A percentile compares a stretch with the other conserved stretches of the same genome.
These are phyloP conservation scores for Myotisia sp. DNA, from an alignment of 2,329 filamentous ascomycete species.

Conservation along the genomic window DNA sequence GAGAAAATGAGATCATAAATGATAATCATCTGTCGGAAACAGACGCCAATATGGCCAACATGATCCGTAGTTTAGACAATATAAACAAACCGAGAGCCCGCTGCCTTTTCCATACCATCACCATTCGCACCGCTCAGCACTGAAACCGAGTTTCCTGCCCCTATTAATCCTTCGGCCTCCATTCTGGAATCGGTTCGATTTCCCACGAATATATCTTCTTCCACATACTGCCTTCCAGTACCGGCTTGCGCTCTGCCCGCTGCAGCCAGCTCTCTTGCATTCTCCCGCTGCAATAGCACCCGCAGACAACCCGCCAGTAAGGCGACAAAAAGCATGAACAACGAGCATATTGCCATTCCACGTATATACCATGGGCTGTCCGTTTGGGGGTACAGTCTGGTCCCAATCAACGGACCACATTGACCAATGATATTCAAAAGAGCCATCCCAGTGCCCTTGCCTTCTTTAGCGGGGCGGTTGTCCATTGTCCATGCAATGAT, in stretches of 20 bases:
- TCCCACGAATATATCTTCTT: slow-evolving; percentile 8
- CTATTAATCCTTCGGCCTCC: slow-evolving; percentile 11
- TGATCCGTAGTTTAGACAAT: slow-evolving; percentile 10
- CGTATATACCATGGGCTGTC: slow-evolving; percentile 48
- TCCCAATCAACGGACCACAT: slow-evolving; percentile 59
- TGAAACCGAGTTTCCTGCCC: slow-evolving; percentile 4
- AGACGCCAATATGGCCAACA: too few species aligned
- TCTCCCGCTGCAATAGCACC: slow-evolving; percentile 39
- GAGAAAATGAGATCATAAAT: too few species aligned
- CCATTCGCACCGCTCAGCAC: background rate
- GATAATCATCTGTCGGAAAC: too few species aligned
- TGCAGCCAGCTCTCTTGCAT: slow-evolving; percentile 28
- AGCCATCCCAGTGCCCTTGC: slow-evolving; percentile 62
- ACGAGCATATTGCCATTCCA: slow-evolving; percentile 50
- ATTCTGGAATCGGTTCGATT: slow-evolving; percentile 5
- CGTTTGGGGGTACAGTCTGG: slow-evolving; percentile 45
- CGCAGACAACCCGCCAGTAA: slow-evolving; percentile 42
- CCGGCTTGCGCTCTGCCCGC: background rate
- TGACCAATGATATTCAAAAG: slow-evolving; percentile 72
- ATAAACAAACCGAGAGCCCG: slow-evolving; percentile 8
- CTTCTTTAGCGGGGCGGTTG: slow-evolving; percentile 57
- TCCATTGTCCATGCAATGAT: slow-evolving; percentile 83
- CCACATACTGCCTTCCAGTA: slow-evolving; percentile 18
- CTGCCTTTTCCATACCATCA: slow-evolving; percentile 5
- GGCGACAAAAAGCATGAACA: slow-evolving; percentile 49